Base-by-base conservation (phyloP, 2,329 filamentous ascomycete genomes). In the Fusarium palustre region DNA sequence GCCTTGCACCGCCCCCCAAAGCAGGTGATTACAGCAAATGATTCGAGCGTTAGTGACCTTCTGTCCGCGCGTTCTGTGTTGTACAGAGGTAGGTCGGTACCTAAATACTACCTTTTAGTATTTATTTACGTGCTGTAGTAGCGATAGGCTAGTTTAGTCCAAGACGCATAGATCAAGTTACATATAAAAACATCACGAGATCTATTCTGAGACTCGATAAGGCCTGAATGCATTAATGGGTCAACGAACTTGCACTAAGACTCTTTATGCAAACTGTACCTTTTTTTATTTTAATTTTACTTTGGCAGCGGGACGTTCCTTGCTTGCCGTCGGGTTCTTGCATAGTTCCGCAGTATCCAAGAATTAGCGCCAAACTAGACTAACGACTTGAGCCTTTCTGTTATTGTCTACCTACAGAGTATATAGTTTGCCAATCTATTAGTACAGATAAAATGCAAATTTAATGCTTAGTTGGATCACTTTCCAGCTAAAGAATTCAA, bases 1-100 rank as follows among this genome's bases (percentile, higher is more conserved):
- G 61, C 41, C 47, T 61, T 61, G 55, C 66, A 68, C 65, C 52
- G 65, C 66, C 66, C 48, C 59, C 36, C n/a, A 39, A 30, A 66
- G 18, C 38, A 57, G 59, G 20, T 46, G 42, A 65, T 68, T 50
- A 56, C 20, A 43, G 33, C 31, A 54, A 45, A 11, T 11, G 22
- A 42, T 45, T 48, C 58, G 60, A 20, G 49, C 50, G 47, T 48
- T 34, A 20, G 47, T 48, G 31, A 20, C 36, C 12, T 20, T 39
- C 30, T 42, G 49, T 55, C 49, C 64, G 30, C 64, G 39, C 47
- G 50, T 42, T 43, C 56, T 36, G 24, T 31, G n/a, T n/a, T 33
- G 48, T 41, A 52, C 33, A 25, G 31, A 7, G 20, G 18, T 28
- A 28, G n/a, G 24, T 25, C 5, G n/a, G 46, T 20, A 33, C n/a